Conservation (phyloP, 495 filamentous ascomycete species). For the Polyplosphaeria fusca region DNA sequence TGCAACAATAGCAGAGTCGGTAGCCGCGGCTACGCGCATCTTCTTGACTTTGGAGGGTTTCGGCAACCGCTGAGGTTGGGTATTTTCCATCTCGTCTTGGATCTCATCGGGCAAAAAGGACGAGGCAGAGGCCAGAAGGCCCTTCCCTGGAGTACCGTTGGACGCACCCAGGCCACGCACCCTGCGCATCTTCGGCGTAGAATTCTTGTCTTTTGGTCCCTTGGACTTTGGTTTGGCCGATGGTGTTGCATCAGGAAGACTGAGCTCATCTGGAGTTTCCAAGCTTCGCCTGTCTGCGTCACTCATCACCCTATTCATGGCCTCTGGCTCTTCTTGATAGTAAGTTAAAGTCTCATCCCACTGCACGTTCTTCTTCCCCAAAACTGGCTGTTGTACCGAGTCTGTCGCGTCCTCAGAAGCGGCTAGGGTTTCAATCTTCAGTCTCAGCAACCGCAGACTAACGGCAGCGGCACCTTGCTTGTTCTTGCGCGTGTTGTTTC, state of each 20-base stretch:
- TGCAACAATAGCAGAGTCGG: not conserved
- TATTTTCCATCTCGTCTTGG: conserved; percentile 21
- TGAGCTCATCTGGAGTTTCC: conserved; percentile 24
- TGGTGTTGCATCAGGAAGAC: conserved; percentile 1
- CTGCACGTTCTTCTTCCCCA: conserved; percentile 25
- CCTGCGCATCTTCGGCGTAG: conserved; percentile 19
- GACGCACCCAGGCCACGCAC: conserved; percentile 25
- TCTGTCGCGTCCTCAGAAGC: not conserved
- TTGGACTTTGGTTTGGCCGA: conserved; percentile 12
- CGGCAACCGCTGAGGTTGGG: conserved; percentile 6
- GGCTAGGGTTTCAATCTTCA: conserved; percentile 36
- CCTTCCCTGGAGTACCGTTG: conserved; percentile 34
- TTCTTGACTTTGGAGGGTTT: conserved; percentile 16
- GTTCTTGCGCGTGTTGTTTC: conserved; percentile 57
- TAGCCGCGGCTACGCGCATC: conserved; percentile 3
- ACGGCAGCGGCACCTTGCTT: conserved; percentile 53
- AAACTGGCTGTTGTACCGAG: not conserved
- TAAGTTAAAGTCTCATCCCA: conserved; percentile 31
- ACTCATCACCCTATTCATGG: not conserved
- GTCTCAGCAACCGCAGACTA: conserved; percentile 45
- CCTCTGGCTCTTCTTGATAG: conserved; percentile 25
- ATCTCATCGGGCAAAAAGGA: conserved; percentile 21
- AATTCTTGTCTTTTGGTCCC: conserved; percentile 18
- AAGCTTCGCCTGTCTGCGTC: conserved; percentile 7
- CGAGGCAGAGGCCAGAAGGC: conserved; percentile 26